These are phyloP conservation scores for Capsicum rhomboideum DNA, from an alignment of 257 asterid genomes.

Conservation along the genomic window DNA sequence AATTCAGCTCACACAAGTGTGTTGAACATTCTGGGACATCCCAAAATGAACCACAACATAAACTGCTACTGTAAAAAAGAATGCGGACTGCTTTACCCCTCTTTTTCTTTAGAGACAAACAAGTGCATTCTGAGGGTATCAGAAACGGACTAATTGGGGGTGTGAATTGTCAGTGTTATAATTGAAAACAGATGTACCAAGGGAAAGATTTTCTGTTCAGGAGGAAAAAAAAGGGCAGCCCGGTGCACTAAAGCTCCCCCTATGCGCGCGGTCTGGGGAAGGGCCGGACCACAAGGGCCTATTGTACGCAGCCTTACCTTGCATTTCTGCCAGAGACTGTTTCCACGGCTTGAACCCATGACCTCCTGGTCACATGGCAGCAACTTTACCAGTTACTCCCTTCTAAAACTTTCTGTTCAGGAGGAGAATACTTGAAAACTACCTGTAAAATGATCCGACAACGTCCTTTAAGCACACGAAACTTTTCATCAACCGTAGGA, in stretches of 20 bases:
- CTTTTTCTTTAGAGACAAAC: not conserved
- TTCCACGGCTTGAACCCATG: no score
- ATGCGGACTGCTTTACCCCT: not conserved
- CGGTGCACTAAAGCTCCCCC: no score
- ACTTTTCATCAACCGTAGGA: conserved; percentile 37
- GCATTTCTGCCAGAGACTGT: no score
- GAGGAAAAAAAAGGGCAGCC: no score
- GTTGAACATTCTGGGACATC: not conserved
- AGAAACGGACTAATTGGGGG: not conserved
- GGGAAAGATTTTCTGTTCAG: not conserved
- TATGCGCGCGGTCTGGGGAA: no score
- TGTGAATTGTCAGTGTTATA: not conserved
- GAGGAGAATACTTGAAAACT: not conserved
- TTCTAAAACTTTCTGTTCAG: not conserved
- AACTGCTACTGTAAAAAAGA: not conserved
- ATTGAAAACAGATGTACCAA: conserved; percentile 8
- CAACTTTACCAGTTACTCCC: no score
- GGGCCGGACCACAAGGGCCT: no score
- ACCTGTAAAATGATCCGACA: conserved; percentile 94
- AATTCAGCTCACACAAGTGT: not conserved
- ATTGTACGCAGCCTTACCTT: no score
- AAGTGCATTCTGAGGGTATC: not conserved
- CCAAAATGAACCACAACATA: not conserved
- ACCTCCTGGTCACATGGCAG: no score
- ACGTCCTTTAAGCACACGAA: conserved; percentile 70